A percentile compares a stretch with the other conserved stretches of the same genome.
phyloP scores from a whole-genome alignment of 192 early-diverging fungal genomes.

The Backusella liffmaniae region DNA sequence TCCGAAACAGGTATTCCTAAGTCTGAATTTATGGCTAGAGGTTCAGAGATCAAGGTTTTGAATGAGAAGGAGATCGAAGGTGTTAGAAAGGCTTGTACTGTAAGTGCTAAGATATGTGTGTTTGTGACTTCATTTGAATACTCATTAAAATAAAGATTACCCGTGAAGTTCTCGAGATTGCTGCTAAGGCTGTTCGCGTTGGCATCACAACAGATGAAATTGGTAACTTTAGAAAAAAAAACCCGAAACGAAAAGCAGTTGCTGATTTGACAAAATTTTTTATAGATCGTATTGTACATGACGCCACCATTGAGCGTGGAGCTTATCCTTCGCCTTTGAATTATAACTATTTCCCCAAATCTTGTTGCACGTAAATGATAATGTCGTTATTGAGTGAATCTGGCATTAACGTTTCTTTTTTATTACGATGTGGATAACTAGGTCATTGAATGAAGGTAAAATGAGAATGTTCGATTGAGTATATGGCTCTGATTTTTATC shows the following conservation, averaged over 20 bases:
- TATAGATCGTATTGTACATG: constrained; percentile 87
- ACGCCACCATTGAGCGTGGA: constrained; percentile 88
- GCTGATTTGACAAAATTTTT: neutral
- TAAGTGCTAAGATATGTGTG: constrained; percentile 30
- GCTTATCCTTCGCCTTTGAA: constrained; percentile 96
- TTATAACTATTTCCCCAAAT: constrained; percentile 96
- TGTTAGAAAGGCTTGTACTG: constrained; percentile 77
- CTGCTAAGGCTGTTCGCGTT: constrained; percentile 70
- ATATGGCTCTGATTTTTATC: constrained; percentile 92
- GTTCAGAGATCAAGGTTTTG: constrained; percentile 68
- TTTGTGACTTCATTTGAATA: neutral
- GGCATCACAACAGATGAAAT: constrained; percentile 97
- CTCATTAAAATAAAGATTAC: constrained; percentile 54
- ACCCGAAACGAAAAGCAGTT: neutral
- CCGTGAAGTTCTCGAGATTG: constrained; percentile 91
- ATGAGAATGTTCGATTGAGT: constrained; percentile 95
- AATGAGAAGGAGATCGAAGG: constrained; percentile 69
- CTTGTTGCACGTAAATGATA: constrained; percentile 78
- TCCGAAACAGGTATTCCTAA: constrained; percentile 57
- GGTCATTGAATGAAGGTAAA: constrained; percentile 68
- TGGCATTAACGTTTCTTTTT: neutral
- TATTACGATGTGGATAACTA: constrained; percentile 12
- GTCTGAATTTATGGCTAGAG: constrained; percentile 74
- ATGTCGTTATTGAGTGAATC: neutral
- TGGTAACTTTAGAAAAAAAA: constrained; percentile 14